Evolutionary conservation across 768 basidiomycete species (phyloP), one percentile per base, ranked within the genome.

Genomic region (Boletus rex-veris): DNA sequence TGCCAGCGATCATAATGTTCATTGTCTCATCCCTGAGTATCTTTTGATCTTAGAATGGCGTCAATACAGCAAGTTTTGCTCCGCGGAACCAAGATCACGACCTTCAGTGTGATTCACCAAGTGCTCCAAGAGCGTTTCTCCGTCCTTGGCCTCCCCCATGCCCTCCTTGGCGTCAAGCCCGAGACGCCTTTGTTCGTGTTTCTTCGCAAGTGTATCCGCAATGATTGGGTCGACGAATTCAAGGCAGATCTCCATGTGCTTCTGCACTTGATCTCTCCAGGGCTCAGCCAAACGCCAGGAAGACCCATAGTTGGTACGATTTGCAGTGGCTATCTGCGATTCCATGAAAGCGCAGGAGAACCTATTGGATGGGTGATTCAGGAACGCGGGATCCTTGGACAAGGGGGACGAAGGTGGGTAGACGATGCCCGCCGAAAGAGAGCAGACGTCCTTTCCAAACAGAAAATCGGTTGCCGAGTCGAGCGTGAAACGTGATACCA

Each of bases 401-500:
- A 59, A 55, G 37, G 56, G 60, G 45, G 50, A 63, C 19, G 55
- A 54, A 0, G 50, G 60, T 38, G 70, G 74, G 55, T 63, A 77
- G 30, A 58, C 55, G 35, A 80, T 71, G 15, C 75, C 73, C 11
- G 74, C 74, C 0, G 69, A 64, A 30, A 77, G 66, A 1, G 69
- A 70, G 35, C 70, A 28, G 11, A 75, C 76, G 18, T 71, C 62
- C 14, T 64, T 63, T 28, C 81, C 79, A 54, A 83, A 81, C 10
- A 84, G 72, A 59, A 84, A 83, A 19, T 80, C 79, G 0, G 81
- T 78, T 0, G 81, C 80, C 0, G 80, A 80, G 60, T 85, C 83
- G 30, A 85, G 65, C 1, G 82, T 81, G 64, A 81, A 82, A 3
- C 77, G 71, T 2, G 69, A 70, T 1, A 66, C 65, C 48, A 76